Conservation (phyloP, 495 filamentous ascomycete genomes). For the Aspergillus ostianus region DNA sequence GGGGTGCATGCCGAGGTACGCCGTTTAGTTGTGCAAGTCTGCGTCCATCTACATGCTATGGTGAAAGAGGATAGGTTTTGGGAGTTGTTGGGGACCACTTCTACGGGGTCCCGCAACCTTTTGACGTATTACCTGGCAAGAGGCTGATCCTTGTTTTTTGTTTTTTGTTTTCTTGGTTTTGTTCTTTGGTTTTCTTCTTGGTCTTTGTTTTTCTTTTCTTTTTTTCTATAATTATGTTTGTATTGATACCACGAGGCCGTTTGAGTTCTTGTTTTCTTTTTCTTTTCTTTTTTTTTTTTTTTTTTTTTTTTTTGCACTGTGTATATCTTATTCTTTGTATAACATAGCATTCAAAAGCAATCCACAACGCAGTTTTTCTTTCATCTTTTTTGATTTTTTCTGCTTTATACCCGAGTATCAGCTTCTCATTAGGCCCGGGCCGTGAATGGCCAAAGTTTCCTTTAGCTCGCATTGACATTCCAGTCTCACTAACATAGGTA, state of each 20-base stretch:
- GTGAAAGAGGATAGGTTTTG: constrained; percentile 65
- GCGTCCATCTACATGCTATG: constrained; percentile 68
- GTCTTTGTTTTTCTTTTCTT: background rate
- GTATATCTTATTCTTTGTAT: too few species aligned
- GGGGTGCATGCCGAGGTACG: constrained; percentile 75
- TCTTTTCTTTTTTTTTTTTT: background rate
- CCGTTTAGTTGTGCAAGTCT: constrained; percentile 73
- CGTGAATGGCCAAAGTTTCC: too few species aligned
- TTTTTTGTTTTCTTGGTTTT: background rate
- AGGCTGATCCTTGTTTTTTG: background rate
- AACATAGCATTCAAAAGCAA: too few species aligned
- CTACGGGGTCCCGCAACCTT: constrained; percentile 67
- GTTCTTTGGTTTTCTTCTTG: too few species aligned
- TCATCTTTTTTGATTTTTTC: too few species aligned
- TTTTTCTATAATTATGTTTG: background rate
- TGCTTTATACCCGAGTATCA: too few species aligned
- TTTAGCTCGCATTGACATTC: too few species aligned
- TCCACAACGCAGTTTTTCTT: background rate
- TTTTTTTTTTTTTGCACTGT: background rate
- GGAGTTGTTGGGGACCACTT: constrained; percentile 58
- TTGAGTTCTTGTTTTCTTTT: background rate
- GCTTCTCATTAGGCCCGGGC: too few species aligned
- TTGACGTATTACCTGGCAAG: constrained; percentile 72
- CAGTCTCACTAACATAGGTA: too few species aligned
- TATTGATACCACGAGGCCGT: background rate